Percentiles rank a stretch among this genome's conserved stretches.
phyloP scores from a whole-genome alignment of 177 flowering plant genomes.

The Vitis hybrid region DNA sequence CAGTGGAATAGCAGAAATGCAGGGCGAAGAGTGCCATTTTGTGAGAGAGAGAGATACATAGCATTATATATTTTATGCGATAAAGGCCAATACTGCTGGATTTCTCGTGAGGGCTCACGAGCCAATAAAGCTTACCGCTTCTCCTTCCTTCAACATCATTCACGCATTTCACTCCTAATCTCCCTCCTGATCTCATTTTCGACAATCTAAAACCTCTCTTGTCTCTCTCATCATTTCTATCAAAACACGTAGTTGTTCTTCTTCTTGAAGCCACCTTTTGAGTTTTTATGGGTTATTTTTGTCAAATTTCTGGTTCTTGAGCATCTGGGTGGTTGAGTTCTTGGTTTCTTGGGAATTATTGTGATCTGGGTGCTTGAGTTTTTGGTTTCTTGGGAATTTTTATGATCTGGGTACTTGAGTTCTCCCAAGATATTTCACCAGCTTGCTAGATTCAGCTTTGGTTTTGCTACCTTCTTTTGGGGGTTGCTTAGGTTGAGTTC shows the following conservation, averaged over 20 bases:
- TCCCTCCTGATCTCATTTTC: constrained; percentile 3
- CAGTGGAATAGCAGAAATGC: too few relatives aligned
- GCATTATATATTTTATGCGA: not conserved
- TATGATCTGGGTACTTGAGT: too few relatives aligned
- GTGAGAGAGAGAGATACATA: constrained; percentile 2
- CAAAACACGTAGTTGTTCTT: not conserved
- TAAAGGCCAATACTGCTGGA: constrained; percentile 6
- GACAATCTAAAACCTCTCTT: constrained; percentile 1
- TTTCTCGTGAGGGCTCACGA: constrained; percentile 38
- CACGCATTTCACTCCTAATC: constrained; percentile 22
- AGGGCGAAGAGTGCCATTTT: too few relatives aligned
- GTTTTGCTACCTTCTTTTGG: not conserved
- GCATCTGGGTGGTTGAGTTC: constrained; percentile 6
- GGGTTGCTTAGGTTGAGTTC: constrained; percentile 7
- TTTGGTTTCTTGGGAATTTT: not conserved
- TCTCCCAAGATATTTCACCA: too few relatives aligned
- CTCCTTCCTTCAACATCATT: constrained; percentile 10
- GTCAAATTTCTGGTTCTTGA: not conserved
- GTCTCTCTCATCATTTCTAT: not conserved
- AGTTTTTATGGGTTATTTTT: not conserved
- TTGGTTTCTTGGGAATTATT: not conserved
- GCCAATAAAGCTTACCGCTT: constrained; percentile 21
- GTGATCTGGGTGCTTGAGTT: not conserved
- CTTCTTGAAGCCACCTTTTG: not conserved
- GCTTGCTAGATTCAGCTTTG: not conserved